phyloP scores from a whole-genome alignment of 2,329 filamentous ascomycete species.

The Periconia digitata region DNA sequence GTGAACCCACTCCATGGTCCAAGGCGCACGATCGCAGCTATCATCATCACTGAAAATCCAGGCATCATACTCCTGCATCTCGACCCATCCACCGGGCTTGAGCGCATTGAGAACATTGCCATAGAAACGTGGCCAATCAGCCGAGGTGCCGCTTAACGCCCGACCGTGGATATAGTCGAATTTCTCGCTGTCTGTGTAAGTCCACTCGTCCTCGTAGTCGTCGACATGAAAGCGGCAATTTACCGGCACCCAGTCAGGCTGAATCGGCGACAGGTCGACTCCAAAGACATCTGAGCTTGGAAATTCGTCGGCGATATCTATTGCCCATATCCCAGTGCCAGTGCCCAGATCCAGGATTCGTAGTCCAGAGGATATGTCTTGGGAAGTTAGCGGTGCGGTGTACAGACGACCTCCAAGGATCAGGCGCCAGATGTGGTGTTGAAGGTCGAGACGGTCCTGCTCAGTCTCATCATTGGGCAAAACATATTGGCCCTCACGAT shows the following conservation, averaged over 20 bases:
- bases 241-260: conserved; percentile 24
- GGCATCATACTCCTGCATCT: background rate
- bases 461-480: background rate
- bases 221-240: conserved; percentile 41
- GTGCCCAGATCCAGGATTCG: conserved; percentile 23
- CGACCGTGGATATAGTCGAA: conserved; percentile 31
- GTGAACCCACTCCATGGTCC: background rate
- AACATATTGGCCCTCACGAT: background rate
- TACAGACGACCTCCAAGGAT: conserved; percentile 21
- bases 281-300: background rate
- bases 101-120: background rate
- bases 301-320: conserved; percentile 25
- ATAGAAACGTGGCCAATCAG: conserved; percentile 28
- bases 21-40: background rate
- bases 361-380: conserved; percentile 7
- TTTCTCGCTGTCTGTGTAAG: conserved; percentile 14
- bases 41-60: background rate
- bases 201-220: conserved; percentile 38
- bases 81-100: background rate
- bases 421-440: conserved; percentile 24
- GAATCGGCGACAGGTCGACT: conserved; percentile 19
- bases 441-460: conserved; percentile 25
- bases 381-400: conserved; percentile 21
- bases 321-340: conserved; percentile 29
- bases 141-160: conserved; percentile 22